Evolutionary conservation across 2,329 filamentous ascomycete species (phyloP).

Genomic region (Lachnellula hyalina): DNA sequence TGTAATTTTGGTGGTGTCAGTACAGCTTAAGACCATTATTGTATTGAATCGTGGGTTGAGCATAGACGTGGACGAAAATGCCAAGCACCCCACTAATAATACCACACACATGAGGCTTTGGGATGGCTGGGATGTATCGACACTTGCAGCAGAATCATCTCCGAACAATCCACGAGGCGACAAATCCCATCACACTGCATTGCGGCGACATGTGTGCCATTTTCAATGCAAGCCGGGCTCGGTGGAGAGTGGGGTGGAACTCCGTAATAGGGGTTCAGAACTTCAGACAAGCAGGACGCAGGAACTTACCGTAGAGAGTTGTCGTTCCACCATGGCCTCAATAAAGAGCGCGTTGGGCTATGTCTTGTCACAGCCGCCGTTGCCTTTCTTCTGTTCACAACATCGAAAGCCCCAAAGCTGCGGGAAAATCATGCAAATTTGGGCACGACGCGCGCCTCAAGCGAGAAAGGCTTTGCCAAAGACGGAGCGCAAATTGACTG

Average conservation of each 20-base stretch:
- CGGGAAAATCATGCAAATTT: background rate
- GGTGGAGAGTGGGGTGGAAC: background rate
- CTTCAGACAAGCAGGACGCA: background rate
- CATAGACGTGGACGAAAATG: background rate
- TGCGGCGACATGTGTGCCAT: slow-evolving; percentile 1
- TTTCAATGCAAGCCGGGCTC: background rate
- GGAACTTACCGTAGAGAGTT: background rate
- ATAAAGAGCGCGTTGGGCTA: background rate
- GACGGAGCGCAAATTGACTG: background rate
- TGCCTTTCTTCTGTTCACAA: background rate
- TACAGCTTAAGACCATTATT: background rate
- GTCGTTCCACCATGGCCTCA: background rate
- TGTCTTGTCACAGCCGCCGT: background rate
- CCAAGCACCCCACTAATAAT: background rate
- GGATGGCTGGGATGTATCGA: background rate
- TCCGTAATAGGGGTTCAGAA: no score
- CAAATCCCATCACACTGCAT: slow-evolving; percentile 6
- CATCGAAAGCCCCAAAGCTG: background rate
- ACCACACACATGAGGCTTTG: background rate
- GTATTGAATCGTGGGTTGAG: no score
- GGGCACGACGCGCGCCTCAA: background rate
- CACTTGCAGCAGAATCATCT: slow-evolving; percentile 14
- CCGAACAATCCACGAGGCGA: slow-evolving; percentile 10
- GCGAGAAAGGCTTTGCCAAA: background rate
- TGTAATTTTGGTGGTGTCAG: background rate